Evolutionary conservation across 192 early-diverging fungal species (phyloP), one percentile per base, ranked within the genome.

Genomic region (Diversispora epigaea): DNA sequence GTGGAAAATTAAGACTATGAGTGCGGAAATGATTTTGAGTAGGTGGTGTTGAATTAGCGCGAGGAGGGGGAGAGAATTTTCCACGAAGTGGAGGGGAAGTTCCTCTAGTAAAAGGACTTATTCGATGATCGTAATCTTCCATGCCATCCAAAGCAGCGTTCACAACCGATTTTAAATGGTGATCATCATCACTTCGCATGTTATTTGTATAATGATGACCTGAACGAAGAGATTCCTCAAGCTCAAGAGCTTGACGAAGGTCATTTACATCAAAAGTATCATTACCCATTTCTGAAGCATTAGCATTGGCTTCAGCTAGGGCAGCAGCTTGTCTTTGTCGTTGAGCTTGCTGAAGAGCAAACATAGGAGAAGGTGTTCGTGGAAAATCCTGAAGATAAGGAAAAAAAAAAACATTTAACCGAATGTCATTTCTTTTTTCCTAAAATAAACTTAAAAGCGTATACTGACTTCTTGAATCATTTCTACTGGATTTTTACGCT

Each of bases 41-140:
- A 6, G 91, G 91, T 4, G 91, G 91, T 6, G 91, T 92, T 3
- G 90, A 91, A 4, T 89, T 85, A 2, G 90, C 81, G 19, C 91
- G 87, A n/a, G 84, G 83, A 2, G 86, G 89, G 2, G 89, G 86
- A 5, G 80, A 79, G 49, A 84, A 83, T 65, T 82, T 84, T 3
- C 62, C 55, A 54, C 82, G 78, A 69, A 81, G 77, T 14, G 79
- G 55, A 10, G 81, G 82, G 15, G 78, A 75, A 21, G 72, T 78
- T 52, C 75, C 45, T 11, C 68, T 61, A 3, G 69, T 44, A 43
- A 40, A 75, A 41, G 64, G 19, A 32, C 40, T 44, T 46, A 87
- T 73, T 60, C 80, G 79, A 43, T 86, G 76, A 4, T 65, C 73
- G 19, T 52, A 49, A 45, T 91, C 86, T 61, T 91, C 90, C n/a